Evolutionary conservation across 2,329 filamentous ascomycete species (phyloP), one percentile per base, ranked within the genome.

Genomic region (Apiospora malaysiana): DNA sequence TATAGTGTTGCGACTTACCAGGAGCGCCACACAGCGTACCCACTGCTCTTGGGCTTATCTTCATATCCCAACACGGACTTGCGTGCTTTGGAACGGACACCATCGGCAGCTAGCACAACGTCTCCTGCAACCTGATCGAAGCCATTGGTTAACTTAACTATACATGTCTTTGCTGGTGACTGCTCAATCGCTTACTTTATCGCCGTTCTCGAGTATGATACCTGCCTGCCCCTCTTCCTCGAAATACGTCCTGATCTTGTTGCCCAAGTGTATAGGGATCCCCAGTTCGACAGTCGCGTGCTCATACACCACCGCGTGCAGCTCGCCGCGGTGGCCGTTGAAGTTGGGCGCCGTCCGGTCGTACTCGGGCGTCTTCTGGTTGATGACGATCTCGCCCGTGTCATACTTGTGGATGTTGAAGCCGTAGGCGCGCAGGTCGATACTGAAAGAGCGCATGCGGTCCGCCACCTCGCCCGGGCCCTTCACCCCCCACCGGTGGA

Each of bases 391-490:
- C 77, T 91, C 89, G 45, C 88, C 88, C 0, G 84, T 85, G 42
- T 89, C 88, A 72, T 83, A 90, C 74, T 90, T 90, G 78, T 90
- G 88, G 70, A 90, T 90, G 66, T 86, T 86, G 80, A 90, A 91
- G 56, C 89, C 88, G 71, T 90, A 86, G 0, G 79, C 75, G 8
- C 80, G 77, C 66, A 89, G 77, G 73, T 89, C 83, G 72, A 89
- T 89, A 73, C 85, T 87, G 9, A 89, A 77, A 0, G 81, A 78
- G 32, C 84, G 83, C 80, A 89, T 82, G 63, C 82, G 81, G 65
- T 79, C 78, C 9, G 83, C 81, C 12, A 90, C 82, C 45, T 81
- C 78, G 43, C 88, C 86, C 40, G 85, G 77, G 80, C 81, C 32
- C 3, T 12, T 14, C 9, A 51, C 32, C 32, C 45, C 56, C 89